Evolutionary conservation across 106 monocot species (phyloP).

Genomic region (Platanthera guangdongensis): DNA sequence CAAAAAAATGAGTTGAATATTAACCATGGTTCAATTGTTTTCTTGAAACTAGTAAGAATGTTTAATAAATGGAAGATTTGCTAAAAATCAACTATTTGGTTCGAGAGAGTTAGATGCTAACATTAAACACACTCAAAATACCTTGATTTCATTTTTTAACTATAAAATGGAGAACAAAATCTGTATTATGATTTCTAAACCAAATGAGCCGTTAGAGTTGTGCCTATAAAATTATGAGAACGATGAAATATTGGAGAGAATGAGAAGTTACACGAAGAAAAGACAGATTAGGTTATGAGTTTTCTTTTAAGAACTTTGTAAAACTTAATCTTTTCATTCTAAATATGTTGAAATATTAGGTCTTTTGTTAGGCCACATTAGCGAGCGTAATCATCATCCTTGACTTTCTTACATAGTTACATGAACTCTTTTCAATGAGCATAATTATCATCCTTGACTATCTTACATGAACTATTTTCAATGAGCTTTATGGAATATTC

Average conservation of each 20-base stretch:
- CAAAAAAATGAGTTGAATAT: neutral
- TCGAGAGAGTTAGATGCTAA: no score
- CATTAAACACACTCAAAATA: no score
- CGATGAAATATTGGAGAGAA: neutral
- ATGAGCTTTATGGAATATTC: neutral
- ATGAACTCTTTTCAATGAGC: neutral
- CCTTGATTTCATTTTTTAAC: no score
- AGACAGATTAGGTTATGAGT: neutral
- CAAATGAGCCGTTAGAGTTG: neutral
- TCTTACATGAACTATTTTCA: conserved; percentile 5
- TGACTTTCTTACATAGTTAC: no score
- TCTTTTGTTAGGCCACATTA: neutral
- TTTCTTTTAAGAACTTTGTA: neutral
- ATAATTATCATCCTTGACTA: neutral
- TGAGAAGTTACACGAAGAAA: neutral
- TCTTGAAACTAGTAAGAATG: no score
- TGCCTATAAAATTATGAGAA: neutral
- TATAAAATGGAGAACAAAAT: no score
- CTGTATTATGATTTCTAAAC: neutral
- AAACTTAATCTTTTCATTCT: neutral
- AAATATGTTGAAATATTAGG: neutral
- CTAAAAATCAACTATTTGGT: no score
- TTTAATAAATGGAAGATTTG: no score
- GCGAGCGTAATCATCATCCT: neutral
- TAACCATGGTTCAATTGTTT: neutral